phyloP scores from a whole-genome alignment of 345 rosid genomes.

The Gossypium anomalum region DNA sequence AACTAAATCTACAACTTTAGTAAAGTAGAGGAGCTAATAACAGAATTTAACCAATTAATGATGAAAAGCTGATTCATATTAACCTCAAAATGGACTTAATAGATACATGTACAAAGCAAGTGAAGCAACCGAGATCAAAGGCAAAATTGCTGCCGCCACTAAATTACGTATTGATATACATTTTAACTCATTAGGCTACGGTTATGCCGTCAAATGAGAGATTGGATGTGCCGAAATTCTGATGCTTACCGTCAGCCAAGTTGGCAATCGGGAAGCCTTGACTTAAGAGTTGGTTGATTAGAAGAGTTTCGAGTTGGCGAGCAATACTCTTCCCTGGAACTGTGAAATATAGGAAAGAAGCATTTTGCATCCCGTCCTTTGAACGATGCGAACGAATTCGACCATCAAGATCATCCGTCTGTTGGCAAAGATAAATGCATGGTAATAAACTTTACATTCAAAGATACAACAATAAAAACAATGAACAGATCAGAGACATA shows the following conservation, averaged over 20 bases:
- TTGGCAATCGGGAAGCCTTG: constrained; percentile 65
- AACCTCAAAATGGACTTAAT: neutral
- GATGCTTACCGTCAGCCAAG: constrained; percentile 85
- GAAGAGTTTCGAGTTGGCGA: constrained; percentile 89
- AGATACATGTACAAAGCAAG: constrained; percentile 11
- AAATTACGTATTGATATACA: constrained; percentile 6
- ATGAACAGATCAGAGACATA: constrained; percentile 16
- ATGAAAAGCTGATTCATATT: neutral
- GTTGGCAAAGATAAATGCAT: constrained; percentile 3
- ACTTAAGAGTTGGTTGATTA: constrained; percentile 70
- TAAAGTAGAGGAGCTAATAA: no score
- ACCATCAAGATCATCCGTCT: constrained; percentile 96
- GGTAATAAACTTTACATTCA: neutral
- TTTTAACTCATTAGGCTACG: constrained; percentile 13
- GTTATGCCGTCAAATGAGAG: constrained; percentile 31
- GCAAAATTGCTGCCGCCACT: constrained; percentile 53
- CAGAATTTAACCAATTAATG: no score
- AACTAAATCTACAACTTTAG: no score
- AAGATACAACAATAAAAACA: neutral
- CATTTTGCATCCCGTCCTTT: constrained; percentile 62
- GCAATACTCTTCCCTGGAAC: constrained; percentile 93
- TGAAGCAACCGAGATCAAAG: constrained; percentile 37
- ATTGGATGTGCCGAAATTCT: constrained; percentile 66
- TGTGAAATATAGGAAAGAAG: constrained; percentile 64
- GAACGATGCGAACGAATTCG: constrained; percentile 62